These are phyloP conservation scores for Clathrus columnatus DNA, from an alignment of 768 basidiomycete genomes.

Conservation along the genomic window DNA sequence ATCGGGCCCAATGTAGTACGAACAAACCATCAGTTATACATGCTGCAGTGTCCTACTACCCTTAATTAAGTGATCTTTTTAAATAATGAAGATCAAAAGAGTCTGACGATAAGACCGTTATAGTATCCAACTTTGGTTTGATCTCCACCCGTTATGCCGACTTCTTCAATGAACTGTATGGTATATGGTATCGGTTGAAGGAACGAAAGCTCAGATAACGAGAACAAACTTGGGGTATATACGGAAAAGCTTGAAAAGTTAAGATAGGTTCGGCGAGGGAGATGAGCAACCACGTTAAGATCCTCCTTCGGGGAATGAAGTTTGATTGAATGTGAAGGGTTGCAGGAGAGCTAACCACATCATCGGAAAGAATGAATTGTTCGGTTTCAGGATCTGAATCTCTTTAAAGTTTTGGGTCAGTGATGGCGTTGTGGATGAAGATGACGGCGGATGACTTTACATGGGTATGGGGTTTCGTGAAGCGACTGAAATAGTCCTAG, in stretches of 20 bases:
- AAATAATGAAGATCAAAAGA: not conserved
- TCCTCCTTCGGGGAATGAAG: conserved; percentile 2
- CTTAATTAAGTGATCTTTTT: not conserved
- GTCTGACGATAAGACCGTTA: conserved; percentile 17
- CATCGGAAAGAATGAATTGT: too few relatives aligned
- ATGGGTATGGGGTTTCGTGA: too few relatives aligned
- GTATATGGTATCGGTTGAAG: not conserved
- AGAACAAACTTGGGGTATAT: not conserved
- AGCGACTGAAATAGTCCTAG: too few relatives aligned
- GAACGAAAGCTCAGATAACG: not conserved
- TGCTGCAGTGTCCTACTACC: conserved; percentile 18
- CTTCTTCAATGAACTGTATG: conserved; percentile 11
- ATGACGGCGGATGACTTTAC: too few relatives aligned
- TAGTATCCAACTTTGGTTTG: conserved; percentile 19
- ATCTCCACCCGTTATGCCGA: conserved; percentile 17
- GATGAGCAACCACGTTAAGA: not conserved
- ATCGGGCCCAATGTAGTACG: conserved; percentile 36
- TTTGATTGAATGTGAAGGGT: too few relatives aligned
- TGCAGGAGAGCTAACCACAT: too few relatives aligned
- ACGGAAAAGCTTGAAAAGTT: conserved; percentile 1
- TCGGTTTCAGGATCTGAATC: too few relatives aligned
- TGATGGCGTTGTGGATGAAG: too few relatives aligned
- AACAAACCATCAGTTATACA: conserved; percentile 22
- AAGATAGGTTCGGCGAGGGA: conserved; percentile 2
- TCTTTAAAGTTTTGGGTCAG: too few relatives aligned